Evolutionary conservation across 495 filamentous ascomycete genomes (phyloP).

Genomic region (Articulospora tetracladia): DNA sequence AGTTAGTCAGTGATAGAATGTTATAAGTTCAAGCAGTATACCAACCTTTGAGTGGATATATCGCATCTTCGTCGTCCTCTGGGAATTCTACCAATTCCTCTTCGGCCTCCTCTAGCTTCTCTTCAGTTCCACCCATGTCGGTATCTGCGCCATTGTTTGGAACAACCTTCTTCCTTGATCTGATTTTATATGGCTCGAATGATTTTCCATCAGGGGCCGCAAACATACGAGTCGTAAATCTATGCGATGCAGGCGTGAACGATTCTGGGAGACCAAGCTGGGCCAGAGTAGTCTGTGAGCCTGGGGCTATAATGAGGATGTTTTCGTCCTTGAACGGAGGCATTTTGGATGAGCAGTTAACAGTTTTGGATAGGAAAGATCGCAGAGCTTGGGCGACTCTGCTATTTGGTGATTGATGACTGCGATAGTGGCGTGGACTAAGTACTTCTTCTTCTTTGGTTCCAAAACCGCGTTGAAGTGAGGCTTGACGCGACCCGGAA

Average conservation of each 20-base stretch:
- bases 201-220: constrained; percentile 63
- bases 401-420: not conserved
- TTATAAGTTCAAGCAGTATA: not conserved
- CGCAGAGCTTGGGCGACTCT: not conserved
- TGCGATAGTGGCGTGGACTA: not conserved
- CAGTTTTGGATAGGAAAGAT: not conserved
- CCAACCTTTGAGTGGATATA: constrained; percentile 72
- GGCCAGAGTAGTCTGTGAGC: constrained; percentile 88
- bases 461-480: not conserved
- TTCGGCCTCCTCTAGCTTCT: constrained; percentile 28
- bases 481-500: not conserved
- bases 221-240: constrained; percentile 92
- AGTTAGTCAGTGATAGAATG: not conserved
- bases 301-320: constrained; percentile 75
- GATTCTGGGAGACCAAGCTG: constrained; percentile 90
- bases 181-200: constrained; percentile 80
- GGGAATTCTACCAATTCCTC: constrained; percentile 79
- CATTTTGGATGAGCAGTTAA: constrained; percentile 14
- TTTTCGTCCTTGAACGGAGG: constrained; percentile 45
- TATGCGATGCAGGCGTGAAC: constrained; percentile 77
- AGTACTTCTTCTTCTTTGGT: not conserved
- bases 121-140: constrained; percentile 40
- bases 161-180: constrained; percentile 58
- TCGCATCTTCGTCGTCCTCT: constrained; percentile 80
- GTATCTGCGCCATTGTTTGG: constrained; percentile 39